Evolutionary conservation across 2,329 filamentous ascomycete species (phyloP).

Genomic region (Apiospora rasikravindrae): DNA sequence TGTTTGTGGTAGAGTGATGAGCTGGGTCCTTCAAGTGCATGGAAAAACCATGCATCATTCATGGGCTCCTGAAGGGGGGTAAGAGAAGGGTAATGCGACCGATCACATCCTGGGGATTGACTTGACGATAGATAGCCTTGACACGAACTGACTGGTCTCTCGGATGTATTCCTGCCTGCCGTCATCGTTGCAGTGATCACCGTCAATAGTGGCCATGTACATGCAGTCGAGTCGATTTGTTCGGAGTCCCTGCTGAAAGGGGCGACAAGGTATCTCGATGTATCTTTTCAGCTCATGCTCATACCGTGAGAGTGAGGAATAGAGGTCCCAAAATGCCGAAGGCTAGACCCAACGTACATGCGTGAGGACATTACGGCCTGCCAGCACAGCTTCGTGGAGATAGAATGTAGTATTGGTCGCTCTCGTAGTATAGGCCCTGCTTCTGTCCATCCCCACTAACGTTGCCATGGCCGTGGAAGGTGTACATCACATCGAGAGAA

Average conservation of each 20-base stretch:
- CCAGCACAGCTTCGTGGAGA: too few species aligned
- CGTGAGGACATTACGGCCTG: not conserved
- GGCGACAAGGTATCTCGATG: not conserved
- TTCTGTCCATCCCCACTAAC: too few species aligned
- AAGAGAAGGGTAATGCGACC: not conserved
- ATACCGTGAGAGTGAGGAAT: not conserved
- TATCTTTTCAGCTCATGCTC: not conserved
- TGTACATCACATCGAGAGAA: too few species aligned
- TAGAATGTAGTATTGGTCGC: too few species aligned
- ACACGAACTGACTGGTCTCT: too few species aligned
- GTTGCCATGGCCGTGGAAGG: too few species aligned
- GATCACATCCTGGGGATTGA: too few species aligned
- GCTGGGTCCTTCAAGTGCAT: not conserved
- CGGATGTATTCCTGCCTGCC: too few species aligned
- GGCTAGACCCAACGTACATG: not conserved
- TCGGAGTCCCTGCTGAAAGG: not conserved
- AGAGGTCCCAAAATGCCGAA: not conserved
- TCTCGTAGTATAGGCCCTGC: too few species aligned
- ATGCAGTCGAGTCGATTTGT: not conserved
- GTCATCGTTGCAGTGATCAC: too few species aligned
- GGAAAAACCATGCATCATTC: not conserved
- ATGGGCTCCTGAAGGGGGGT: not conserved
- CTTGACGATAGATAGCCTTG: too few species aligned
- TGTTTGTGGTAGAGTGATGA: not conserved
- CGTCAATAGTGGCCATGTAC: not conserved